Conservation (phyloP, 2,329 filamentous ascomycete genomes). For the Colletotrichum tanaceti region DNA sequence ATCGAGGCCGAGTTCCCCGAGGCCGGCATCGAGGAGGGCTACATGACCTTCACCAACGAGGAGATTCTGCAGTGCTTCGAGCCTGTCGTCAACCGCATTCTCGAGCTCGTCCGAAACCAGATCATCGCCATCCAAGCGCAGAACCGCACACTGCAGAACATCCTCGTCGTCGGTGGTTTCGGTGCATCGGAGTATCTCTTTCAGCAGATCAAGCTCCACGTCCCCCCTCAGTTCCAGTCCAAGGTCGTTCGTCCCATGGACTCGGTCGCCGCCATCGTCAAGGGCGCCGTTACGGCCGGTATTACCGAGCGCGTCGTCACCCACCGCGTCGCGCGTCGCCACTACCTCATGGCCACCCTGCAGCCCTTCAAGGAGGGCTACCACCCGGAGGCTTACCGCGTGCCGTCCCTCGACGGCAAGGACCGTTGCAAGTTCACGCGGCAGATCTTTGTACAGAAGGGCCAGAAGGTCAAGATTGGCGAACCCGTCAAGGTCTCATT, state of each 20-base stretch:
- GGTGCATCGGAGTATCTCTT: conserved; percentile 99
- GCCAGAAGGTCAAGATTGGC: conserved; percentile 98
- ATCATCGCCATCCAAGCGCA: conserved; percentile 99
- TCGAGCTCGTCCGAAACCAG: conserved; percentile 96
- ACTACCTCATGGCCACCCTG: conserved; percentile 98
- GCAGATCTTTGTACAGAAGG: conserved; percentile 98
- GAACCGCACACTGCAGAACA: conserved; percentile 93
- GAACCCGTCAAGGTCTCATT: conserved; percentile 99
- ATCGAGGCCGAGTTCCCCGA: conserved; percentile 99
- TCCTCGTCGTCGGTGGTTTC: conserved; percentile 96
- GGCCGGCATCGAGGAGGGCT: conserved; percentile 97
- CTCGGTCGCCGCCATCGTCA: conserved; percentile 97
- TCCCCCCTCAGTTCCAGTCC: conserved; percentile 96
- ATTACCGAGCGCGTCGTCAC: conserved; percentile 98
- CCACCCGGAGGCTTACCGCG: conserved; percentile 97
- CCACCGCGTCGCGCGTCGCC: conserved; percentile 93
- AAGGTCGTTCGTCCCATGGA: conserved; percentile 99
- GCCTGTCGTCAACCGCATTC: conserved; percentile 95
- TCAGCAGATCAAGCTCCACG: conserved; percentile 98
- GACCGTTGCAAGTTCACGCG: conserved; percentile 98
- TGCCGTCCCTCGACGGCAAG: conserved; percentile 95
- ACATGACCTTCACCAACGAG: conserved; percentile 99
- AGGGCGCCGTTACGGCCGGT: conserved; percentile 96
- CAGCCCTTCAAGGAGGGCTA: conserved; percentile 99
- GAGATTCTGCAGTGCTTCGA: conserved; percentile 99